Evolutionary conservation across 2,329 filamentous ascomycete genomes (phyloP), one percentile per base, ranked within the genome.

Genomic region (Cadophora sp.): DNA sequence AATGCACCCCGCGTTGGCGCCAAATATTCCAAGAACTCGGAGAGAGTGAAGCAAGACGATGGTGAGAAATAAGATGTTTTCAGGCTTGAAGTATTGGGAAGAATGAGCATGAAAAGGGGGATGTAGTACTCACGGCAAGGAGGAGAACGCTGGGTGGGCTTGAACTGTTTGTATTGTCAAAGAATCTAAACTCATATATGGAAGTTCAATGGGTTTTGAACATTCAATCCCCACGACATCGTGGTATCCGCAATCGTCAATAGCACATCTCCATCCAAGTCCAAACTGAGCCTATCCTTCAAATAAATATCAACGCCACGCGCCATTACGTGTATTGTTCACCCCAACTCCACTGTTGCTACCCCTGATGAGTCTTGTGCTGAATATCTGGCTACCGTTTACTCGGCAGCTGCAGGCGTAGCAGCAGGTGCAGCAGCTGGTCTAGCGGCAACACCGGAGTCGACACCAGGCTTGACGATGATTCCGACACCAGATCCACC

Each of bases 401-500:
- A 48, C 24, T 62, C 62, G 33, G 24, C 64, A 11, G 53, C 53
- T 9, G 36, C 36, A 59, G 53, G 20, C 20, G 50, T 24, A 51
- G 43, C 59, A 62, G 36, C 36, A 59, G 53, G 20, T 22, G 50
- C 36, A 51, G 43, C 59, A 62, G 62, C 65, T 45, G 58, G n/a
- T 56, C 30, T 18, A 64, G 39, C 53, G n/a, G 48, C 24, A 16
- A 53, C 59, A 39, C 33, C 64, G 33, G 59, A 48, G 50, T 53
- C 50, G 50, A 33, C 50, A 39, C 67, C 61, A 55, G 66, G 60
- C 64, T 68, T 66, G 22, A 70, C 67, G 18, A 62, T 71, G 27
- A 73, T 73, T 65, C 71, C 71, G 33, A 73, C 65, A 60, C 82
- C 82, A 20, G 81, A 79, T 65, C 78, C 78, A 66, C 80, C 79